A percentile compares a stretch with the other conserved stretches of the same genome.
phyloP scores from a whole-genome alignment of 2,329 filamentous ascomycete genomes.

The Alternaria sp. region DNA sequence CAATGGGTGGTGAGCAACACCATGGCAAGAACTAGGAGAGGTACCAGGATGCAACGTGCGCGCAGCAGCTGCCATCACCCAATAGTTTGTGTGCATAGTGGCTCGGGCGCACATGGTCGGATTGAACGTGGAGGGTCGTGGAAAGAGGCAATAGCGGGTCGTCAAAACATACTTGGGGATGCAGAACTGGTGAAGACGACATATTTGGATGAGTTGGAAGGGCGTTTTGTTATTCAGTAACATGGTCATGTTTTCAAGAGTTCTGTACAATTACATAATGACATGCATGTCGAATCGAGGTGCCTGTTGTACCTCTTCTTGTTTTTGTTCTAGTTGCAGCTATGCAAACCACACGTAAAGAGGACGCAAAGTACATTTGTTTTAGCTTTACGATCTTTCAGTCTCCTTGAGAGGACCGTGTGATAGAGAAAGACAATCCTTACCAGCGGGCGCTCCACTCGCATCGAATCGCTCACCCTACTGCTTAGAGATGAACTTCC shows the following conservation, averaged over 20 bases:
- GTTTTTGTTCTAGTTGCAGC: too few species aligned
- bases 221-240: background rate
- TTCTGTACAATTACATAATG: constrained; percentile 1
- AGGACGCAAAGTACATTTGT: too few species aligned
- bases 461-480: too few species aligned
- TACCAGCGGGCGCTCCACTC: too few species aligned
- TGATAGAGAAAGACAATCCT: too few species aligned
- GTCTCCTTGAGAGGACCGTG: too few species aligned
- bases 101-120: background rate
- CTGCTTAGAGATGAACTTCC: too few species aligned
- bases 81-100: background rate
- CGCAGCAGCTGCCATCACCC: background rate
- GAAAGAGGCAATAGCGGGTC: too few species aligned
- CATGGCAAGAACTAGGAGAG: constrained; percentile 16
- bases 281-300: background rate
- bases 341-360: too few species aligned
- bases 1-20: constrained; percentile 30
- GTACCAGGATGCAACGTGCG: background rate
- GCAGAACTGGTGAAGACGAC: background rate
- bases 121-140: background rate
- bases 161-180: background rate
- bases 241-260: background rate
- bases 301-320: background rate
- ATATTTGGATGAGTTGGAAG: background rate
- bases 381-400: too few species aligned